Base-by-base conservation (phyloP, 257 asterid species). In the Solanum medicagineum region DNA sequence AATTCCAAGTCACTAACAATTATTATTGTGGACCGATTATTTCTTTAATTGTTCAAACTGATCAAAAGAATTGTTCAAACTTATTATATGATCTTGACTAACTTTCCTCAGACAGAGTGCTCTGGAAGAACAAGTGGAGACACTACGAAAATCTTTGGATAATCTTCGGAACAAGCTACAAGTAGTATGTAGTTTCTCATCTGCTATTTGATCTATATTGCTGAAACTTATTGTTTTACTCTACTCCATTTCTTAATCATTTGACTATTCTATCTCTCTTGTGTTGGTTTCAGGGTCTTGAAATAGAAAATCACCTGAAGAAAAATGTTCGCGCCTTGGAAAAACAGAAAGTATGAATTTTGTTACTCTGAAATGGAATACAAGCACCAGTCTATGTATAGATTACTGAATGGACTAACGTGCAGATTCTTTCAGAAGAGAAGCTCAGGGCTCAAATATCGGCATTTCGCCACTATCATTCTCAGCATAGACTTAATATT, bases 261-360 rank as follows among this genome's bases (percentile, higher is more conserved):
- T 51, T 26, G 56, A 79, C 36, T 69, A 16, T 47, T 79, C 66
- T 53, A n/a, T 83, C 60, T 85, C 55, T 54, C 81, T 73, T 81
- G 62, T 65, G 54, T 84, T 84, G 83, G 88, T 51, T 85, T 83
- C 86, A 96, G 99, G 99, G 99, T 69, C 87, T 96, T 92, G 97
- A 94, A 87, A 90, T 96, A 77, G 99, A 96, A 90, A 91, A 90
- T 85, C 98, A 95, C 91, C 85, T 96, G 91, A 93, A 95, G 95
- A 93, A 92, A 89, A 92, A 89, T 89, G 91, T 95, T 83, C 73
- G 83, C 49, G 83, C 88, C 82, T 84, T 92, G 87, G 95, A 96
- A 91, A 94, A 91, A 91, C 92, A 88, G 87, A 92, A 89, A 69
- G 99, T 96, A 91, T 86, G 95, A 84, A 74, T 22, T 9, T 60